phyloP scores from a whole-genome alignment of 2,329 filamentous ascomycete genomes.

The Teratosphaeria epicoccoides region DNA sequence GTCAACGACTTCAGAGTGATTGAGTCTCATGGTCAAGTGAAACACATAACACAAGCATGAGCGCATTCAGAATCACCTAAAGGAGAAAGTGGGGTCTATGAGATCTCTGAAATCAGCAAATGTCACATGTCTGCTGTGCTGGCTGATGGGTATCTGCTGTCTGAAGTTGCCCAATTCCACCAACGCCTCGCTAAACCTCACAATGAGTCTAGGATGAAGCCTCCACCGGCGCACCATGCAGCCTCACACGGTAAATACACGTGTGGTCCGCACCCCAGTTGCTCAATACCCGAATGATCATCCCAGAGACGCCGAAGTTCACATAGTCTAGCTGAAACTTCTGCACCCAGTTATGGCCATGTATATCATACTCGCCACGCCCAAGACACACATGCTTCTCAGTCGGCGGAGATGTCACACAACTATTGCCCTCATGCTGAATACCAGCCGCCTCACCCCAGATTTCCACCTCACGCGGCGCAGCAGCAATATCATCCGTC shows the following conservation, averaged over 20 bases:
- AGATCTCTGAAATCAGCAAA: too few relatives aligned
- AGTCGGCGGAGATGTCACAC: constrained; percentile 9
- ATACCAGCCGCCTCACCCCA: constrained; percentile 29
- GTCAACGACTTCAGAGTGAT: too few relatives aligned
- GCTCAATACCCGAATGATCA: constrained; percentile 30
- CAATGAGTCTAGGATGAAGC: background rate
- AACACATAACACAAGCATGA: too few relatives aligned
- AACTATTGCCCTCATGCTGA: background rate
- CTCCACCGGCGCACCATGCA: constrained; percentile 31
- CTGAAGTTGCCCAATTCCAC: background rate
- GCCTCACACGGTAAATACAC: constrained; percentile 37
- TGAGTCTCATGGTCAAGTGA: too few relatives aligned
- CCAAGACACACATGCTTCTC: constrained; percentile 28
- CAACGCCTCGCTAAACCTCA: background rate
- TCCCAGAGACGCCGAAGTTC: constrained; percentile 23
- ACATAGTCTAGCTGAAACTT: constrained; percentile 23
- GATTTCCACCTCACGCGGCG: constrained; percentile 35
- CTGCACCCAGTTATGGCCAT: constrained; percentile 32
- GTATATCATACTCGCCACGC: constrained; percentile 32
- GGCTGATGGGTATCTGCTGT: constrained; percentile 1
- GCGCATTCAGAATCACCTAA: too few relatives aligned
- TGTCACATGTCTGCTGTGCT: background rate
- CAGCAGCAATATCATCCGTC: constrained; percentile 30
- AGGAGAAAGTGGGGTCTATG: too few relatives aligned
- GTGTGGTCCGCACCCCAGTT: constrained; percentile 38